Conservation (phyloP, 768 basidiomycete species). For the Rubroboletus satanas region DNA sequence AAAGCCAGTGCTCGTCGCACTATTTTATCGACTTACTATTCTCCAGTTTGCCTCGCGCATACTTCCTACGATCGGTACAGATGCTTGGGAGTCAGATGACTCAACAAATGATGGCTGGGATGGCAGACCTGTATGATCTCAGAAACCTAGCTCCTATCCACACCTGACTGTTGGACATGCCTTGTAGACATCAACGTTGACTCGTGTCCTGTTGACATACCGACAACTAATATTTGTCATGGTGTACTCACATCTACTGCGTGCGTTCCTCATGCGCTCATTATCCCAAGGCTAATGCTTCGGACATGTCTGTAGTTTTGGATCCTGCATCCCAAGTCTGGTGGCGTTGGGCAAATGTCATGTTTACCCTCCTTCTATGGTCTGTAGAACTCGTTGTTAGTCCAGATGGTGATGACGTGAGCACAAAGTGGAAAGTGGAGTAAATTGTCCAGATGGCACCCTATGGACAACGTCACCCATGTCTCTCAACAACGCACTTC, state of each 20-base stretch:
- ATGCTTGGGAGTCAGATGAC: conserved; percentile 71
- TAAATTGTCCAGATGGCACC: conserved; percentile 13
- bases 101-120: conserved; percentile 61
- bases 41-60: conserved; percentile 80
- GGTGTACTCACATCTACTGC: conserved; percentile 80
- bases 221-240: conserved; percentile 81
- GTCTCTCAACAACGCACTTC: conserved; percentile 2
- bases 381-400: conserved; percentile 76
- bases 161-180: conserved; percentile 9
- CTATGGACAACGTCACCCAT: conserved; percentile 4
- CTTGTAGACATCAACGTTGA: conserved; percentile 68
- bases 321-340: conserved; percentile 90
- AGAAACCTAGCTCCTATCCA: not conserved
- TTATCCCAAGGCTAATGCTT: not conserved
- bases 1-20: conserved; percentile 75
- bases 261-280: conserved; percentile 42
- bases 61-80: conserved; percentile 78
- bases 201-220: conserved; percentile 74
- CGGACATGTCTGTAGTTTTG: conserved; percentile 48
- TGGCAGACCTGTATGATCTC: conserved; percentile 58
- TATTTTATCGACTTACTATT: conserved; percentile 76
- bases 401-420: conserved; percentile 64
- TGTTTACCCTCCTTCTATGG: conserved; percentile 83
- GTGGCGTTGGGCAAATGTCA: conserved; percentile 92
- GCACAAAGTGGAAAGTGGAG: conserved; percentile 79